phyloP scores from a whole-genome alignment of 2,329 filamentous ascomycete genomes.

The Fusarium fujikuroi region DNA sequence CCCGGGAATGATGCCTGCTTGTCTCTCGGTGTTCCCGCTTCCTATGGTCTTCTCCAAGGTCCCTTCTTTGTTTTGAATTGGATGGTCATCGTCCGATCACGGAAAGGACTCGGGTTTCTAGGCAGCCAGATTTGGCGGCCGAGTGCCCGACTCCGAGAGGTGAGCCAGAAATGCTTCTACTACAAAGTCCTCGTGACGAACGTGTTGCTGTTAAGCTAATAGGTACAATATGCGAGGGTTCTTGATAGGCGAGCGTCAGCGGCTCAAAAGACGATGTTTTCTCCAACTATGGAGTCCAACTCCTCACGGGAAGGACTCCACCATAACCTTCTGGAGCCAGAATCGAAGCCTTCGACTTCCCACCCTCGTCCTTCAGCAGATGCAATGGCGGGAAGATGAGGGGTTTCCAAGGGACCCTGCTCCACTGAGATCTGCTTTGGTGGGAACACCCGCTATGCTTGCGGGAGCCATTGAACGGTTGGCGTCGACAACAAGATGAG shows the following conservation, averaged over 20 bases:
- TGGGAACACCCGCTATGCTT: conserved; percentile 43
- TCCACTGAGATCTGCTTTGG: conserved; percentile 45
- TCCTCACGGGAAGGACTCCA: conserved; percentile 46
- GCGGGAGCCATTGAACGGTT: conserved; percentile 45
- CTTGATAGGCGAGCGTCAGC: conserved; percentile 39
- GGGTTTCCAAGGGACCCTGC: conserved; percentile 42
- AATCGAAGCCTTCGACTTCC: conserved; percentile 45
- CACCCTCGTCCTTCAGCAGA: conserved; percentile 41
- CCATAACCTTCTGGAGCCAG: conserved; percentile 45
- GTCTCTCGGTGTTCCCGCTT: conserved; percentile 45
- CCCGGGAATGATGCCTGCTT: conserved; percentile 43
- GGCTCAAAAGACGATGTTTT: conserved; percentile 41
- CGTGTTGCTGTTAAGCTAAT: conserved; percentile 11
- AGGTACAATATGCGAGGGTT: conserved; percentile 23
- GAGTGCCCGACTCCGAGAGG: conserved; percentile 5
- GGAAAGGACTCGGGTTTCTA: conserved; percentile 23
- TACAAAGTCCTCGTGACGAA: background rate
- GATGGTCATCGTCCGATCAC: conserved; percentile 38
- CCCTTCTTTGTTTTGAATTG: conserved; percentile 35
- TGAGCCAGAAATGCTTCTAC: background rate
- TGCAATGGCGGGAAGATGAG: conserved; percentile 46
- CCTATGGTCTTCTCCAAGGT: conserved; percentile 32
- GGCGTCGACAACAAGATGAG: conserved; percentile 33
- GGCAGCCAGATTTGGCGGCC: conserved; percentile 15
- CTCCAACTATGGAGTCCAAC: conserved; percentile 44